Conservation (phyloP, 1,284 basidiomycete species). For the Ustilago loliicola region DNA sequence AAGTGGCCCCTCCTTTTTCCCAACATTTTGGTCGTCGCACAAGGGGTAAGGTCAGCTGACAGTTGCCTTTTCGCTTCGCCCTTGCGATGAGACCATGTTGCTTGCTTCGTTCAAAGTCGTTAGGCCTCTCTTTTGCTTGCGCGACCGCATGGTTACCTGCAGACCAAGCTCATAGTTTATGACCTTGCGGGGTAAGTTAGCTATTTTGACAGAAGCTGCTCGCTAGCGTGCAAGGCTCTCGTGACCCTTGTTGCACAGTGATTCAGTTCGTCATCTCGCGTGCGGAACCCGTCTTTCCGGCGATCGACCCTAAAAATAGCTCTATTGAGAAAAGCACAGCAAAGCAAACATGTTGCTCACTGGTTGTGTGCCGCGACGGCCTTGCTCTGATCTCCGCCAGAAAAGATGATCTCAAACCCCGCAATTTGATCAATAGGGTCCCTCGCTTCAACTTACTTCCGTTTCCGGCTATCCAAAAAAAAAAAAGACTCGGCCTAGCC, state of each 20-base stretch:
- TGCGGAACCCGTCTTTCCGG: slow-evolving; percentile 15
- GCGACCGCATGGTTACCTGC: background rate
- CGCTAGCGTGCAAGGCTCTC: background rate
- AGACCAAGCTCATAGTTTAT: background rate
- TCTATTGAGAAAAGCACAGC: background rate
- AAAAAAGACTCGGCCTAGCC: background rate
- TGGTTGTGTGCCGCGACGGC: background rate
- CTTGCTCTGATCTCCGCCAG: background rate
- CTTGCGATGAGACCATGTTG: background rate
- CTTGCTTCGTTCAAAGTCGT: background rate
- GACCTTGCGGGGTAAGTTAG: background rate
- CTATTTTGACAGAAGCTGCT: background rate
- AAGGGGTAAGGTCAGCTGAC: slow-evolving; percentile 2
- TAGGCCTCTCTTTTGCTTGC: background rate
- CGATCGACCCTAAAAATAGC: background rate
- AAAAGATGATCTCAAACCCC: slow-evolving; percentile 18
- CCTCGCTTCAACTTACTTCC: background rate
- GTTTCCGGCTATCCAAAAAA: slow-evolving; percentile 6
- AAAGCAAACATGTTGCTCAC: background rate
- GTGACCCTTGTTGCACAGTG: slow-evolving; percentile 5
- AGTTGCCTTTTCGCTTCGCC: background rate
- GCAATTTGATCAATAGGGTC: slow-evolving; percentile 1
- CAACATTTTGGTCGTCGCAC: slow-evolving; percentile 5
- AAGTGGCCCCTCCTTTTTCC: background rate
- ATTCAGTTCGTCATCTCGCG: slow-evolving; percentile 11